phyloP scores from a whole-genome alignment of 148 eudicot species.

The Mesembryanthemum crystallinum region DNA sequence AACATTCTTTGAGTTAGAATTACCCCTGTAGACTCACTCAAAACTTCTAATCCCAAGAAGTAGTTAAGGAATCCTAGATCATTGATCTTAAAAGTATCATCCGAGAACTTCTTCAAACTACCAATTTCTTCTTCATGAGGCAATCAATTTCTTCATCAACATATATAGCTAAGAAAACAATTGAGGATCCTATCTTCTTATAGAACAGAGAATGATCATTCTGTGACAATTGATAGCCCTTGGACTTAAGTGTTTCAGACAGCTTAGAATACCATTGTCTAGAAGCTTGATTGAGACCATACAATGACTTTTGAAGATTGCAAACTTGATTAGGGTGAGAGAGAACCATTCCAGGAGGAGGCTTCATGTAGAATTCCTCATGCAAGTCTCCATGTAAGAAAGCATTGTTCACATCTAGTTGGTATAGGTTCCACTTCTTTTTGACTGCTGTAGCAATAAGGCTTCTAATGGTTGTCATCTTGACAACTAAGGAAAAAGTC shows the following conservation, averaged over 20 bases:
- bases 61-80: neutral
- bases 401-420: conserved; percentile 10
- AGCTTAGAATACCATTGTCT: neutral
- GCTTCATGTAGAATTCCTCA: conserved; percentile 13
- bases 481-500: neutral
- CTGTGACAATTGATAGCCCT: neutral
- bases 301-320: neutral
- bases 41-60: neutral
- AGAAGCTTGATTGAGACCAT: conserved; percentile 2
- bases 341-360: neutral
- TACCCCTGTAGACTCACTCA: neutral
- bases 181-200: neutral
- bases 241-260: neutral
- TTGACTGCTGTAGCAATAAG: neutral
- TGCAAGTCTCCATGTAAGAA: neutral
- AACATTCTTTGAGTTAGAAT: neutral
- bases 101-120: neutral
- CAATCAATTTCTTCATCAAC: neutral
- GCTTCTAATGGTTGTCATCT: neutral
- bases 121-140: neutral
- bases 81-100: neutral
- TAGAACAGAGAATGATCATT: neutral
- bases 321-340: neutral
- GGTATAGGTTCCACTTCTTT: neutral
- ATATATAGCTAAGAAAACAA: neutral